Percentiles rank a stretch among this genome's conserved stretches.
phyloP scores from a whole-genome alignment of 2,329 filamentous ascomycete genomes.

The Verticillium alfalfae region DNA sequence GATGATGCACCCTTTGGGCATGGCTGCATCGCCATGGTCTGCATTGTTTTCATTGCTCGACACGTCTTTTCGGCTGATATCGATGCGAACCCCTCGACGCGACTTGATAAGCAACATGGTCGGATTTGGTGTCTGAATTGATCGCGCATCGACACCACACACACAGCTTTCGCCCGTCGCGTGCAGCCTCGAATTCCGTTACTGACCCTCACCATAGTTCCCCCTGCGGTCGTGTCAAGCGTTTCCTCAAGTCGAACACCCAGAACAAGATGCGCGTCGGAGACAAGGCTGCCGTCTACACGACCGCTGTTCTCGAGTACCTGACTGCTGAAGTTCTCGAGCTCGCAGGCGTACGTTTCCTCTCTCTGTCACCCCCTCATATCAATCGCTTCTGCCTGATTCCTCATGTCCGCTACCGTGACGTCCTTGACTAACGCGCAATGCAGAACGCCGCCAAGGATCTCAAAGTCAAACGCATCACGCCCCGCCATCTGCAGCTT shows the following conservation, averaged over 20 bases:
- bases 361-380: not conserved
- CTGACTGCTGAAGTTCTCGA: constrained; percentile 97
- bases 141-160: not conserved
- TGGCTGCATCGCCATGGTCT: not conserved
- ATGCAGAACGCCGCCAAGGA: constrained; percentile 90
- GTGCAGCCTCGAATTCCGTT: not conserved
- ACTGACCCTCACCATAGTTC: constrained; percentile 56
- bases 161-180: not conserved
- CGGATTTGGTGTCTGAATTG: not conserved
- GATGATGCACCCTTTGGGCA: not conserved
- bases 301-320: constrained; percentile 97
- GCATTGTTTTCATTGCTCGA: not conserved
- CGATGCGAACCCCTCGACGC: not conserved
- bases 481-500: constrained; percentile 92
- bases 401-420: constrained; percentile 10
- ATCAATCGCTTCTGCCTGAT: not conserved
- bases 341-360: constrained; percentile 71
- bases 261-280: constrained; percentile 99
- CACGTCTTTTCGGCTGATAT: not conserved
- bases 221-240: constrained; percentile 99
- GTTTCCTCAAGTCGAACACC: constrained; percentile 98
- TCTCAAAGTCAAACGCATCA: constrained; percentile 99
- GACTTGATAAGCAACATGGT: not conserved
- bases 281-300: constrained; percentile 96
- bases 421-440: constrained; percentile 1